phyloP scores from a whole-genome alignment of 208 protist species.

The Acanthamoeba lenticulata region DNA sequence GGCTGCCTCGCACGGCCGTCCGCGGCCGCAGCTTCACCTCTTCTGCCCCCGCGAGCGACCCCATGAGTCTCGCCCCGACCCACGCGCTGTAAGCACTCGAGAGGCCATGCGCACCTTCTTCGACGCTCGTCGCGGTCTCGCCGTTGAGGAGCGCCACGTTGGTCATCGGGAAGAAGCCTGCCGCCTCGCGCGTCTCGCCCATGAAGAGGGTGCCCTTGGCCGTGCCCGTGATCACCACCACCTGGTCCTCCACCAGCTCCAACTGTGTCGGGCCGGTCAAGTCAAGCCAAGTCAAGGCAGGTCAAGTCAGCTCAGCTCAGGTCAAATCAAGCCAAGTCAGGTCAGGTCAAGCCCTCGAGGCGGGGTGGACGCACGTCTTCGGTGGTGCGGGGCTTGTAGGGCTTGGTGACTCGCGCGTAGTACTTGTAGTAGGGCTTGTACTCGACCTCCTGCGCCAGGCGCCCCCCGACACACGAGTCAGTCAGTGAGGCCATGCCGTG shows the following conservation, averaged over 20 bases:
- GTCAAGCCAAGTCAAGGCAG: too few species aligned
- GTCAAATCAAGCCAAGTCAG: background rate
- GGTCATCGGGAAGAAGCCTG: background rate
- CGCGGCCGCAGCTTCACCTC: background rate
- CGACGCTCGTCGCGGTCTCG: background rate
- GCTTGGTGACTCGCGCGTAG: background rate
- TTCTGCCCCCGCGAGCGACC: background rate
- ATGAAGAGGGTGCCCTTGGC: background rate
- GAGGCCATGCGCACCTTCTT: background rate
- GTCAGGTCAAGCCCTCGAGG: too few species aligned
- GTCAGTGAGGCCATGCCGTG: background rate
- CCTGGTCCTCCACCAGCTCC: background rate
- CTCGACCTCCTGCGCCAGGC: background rate
- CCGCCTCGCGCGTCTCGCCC: background rate
- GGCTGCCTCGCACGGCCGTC: background rate
- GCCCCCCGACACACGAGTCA: background rate
- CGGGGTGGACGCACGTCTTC: background rate
- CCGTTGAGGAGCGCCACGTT: background rate
- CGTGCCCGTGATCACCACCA: background rate
- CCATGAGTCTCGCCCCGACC: too few species aligned
- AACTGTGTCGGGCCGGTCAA: background rate
- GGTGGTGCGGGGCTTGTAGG: background rate
- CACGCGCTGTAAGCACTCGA: background rate
- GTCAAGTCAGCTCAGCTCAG: background rate
- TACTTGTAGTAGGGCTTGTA: constrained; percentile 18